A percentile compares a stretch with the other conserved stretches of the same genome.
These are phyloP conservation scores for Fusarium circinatum DNA, from an alignment of 2,329 filamentous ascomycete species.

Conservation along the genomic window DNA sequence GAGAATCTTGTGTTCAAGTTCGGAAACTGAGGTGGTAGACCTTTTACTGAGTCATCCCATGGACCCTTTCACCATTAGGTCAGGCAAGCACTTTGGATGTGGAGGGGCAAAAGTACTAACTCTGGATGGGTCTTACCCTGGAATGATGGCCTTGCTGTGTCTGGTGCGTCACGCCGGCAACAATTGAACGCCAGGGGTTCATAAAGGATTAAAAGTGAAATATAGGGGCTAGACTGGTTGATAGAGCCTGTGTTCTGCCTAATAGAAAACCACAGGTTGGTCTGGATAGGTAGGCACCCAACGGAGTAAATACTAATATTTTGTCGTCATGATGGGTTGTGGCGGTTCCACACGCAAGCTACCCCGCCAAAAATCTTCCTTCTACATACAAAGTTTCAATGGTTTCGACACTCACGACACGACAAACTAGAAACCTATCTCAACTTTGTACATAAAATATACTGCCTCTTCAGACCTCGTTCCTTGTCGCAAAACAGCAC, in stretches of 20 bases:
- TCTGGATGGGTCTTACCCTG: constrained; percentile 22
- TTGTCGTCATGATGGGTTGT: neutral
- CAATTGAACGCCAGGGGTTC: neutral
- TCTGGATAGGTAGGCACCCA: neutral
- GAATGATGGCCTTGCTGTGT: neutral
- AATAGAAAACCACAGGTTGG: neutral
- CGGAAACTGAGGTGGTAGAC: neutral
- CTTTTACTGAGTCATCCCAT: constrained; percentile 19
- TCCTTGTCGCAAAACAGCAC: neutral
- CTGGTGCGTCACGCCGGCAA: constrained; percentile 17
- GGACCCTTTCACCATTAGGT: neutral
- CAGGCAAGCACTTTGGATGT: constrained; percentile 8
- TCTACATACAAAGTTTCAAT: neutral
- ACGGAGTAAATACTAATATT: neutral
- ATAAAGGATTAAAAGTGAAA: neutral
- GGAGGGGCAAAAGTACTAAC: neutral
- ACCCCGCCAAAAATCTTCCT: constrained; percentile 34
- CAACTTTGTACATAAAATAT: neutral
- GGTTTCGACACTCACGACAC: neutral
- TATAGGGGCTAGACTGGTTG: too few relatives aligned
- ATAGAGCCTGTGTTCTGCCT: neutral
- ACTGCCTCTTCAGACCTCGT: neutral
- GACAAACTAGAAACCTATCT: neutral
- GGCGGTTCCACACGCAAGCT: constrained; percentile 14
- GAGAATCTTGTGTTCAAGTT: neutral